Conservation (phyloP, 805 yeast genomes). For the Torulaspora maleeae region DNA sequence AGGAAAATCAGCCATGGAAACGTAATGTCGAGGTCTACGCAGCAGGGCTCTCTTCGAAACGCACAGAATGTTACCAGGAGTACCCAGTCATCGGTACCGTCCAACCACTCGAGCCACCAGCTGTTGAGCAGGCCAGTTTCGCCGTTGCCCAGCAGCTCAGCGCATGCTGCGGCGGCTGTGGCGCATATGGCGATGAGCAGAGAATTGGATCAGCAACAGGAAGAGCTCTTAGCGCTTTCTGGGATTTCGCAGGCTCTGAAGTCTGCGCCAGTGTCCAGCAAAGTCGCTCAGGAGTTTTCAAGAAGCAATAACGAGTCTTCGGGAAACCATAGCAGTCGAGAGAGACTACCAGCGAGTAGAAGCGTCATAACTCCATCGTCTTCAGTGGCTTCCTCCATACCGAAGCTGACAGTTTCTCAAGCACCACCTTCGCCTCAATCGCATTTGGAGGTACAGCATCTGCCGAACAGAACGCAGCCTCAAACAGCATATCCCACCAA, state of each 20-base stretch:
- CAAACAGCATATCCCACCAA: background rate
- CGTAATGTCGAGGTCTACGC: background rate
- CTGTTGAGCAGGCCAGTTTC: background rate
- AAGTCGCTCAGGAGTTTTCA: background rate
- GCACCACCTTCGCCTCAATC: background rate
- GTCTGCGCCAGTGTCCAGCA: background rate
- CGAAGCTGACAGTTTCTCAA: background rate
- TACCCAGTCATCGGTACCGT: background rate
- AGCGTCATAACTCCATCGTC: background rate
- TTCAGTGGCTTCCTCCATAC: background rate
- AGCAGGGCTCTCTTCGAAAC: background rate
- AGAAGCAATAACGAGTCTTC: background rate
- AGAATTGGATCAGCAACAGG: slow-evolving; percentile 7
- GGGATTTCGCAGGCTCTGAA: background rate
- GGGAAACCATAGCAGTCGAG: slow-evolving; percentile 1
- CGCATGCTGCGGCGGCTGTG: slow-evolving; percentile 24
- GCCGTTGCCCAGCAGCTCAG: slow-evolving; percentile 7
- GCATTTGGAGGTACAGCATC: background rate
- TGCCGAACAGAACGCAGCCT: background rate
- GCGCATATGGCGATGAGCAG: slow-evolving; percentile 18
- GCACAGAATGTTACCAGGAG: background rate
- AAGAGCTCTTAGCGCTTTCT: slow-evolving; percentile 1
- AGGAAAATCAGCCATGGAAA: slow-evolving; percentile 1
- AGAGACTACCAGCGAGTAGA: background rate
- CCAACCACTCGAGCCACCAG: background rate